These are phyloP conservation scores for Ustilago nuda DNA, from an alignment of 1,284 basidiomycete genomes.

Conservation along the genomic window DNA sequence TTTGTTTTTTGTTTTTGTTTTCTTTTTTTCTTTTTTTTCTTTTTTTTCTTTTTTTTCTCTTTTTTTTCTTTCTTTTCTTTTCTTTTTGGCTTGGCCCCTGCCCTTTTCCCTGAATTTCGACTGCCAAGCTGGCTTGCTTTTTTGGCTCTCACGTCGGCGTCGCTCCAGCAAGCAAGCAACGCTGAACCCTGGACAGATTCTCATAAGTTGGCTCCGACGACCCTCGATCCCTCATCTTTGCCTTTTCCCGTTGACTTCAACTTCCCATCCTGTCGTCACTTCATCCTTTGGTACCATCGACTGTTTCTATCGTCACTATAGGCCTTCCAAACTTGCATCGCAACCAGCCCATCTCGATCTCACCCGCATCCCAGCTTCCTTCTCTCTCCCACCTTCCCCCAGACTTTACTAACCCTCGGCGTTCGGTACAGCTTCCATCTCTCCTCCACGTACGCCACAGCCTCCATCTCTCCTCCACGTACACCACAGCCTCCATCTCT, in stretches of 20 bases:
- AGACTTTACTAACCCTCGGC: not conserved
- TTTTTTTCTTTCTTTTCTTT: too few relatives aligned
- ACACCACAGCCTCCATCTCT: not conserved
- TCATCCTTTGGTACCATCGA: not conserved
- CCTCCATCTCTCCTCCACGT: not conserved
- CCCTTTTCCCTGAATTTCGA: not conserved
- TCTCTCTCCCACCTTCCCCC: not conserved
- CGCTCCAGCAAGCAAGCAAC: conserved; percentile 1
- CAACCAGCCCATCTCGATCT: not conserved
- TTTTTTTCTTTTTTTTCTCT: not conserved
- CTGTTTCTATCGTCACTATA: not conserved
- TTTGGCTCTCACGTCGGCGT: not conserved
- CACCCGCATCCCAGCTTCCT: not conserved
- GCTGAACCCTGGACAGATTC: conserved; percentile 17
- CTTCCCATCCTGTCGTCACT: not conserved
- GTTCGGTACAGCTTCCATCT: not conserved
- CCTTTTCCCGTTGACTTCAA: not conserved
- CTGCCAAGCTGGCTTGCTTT: not conserved
- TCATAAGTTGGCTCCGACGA: not conserved
- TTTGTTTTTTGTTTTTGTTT: not conserved
- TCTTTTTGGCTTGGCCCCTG: not conserved
- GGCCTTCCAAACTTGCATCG: not conserved
- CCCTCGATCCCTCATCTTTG: not conserved
- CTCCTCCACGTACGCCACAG: not conserved
- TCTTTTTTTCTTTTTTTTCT: not conserved